Evolutionary conservation across 2,329 filamentous ascomycete genomes (phyloP).

Genomic region (Sclerotinia spermophila): DNA sequence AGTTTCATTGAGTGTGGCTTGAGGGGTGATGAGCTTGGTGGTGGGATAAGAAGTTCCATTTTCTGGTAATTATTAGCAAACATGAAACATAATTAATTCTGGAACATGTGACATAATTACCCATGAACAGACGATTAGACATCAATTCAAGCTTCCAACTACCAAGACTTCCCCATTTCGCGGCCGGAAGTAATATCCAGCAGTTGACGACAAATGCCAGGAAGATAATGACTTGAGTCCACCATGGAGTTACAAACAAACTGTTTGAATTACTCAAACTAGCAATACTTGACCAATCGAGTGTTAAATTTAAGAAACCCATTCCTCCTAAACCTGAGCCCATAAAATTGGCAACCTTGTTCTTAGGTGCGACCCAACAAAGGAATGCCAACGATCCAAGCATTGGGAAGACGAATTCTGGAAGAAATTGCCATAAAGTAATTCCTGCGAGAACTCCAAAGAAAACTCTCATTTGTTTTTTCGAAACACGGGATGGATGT

Average conservation of each 20-base stretch:
- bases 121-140: conserved; percentile 53
- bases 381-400: conserved; percentile 57
- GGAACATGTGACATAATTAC: conserved; percentile 31
- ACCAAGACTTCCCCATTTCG: conserved; percentile 55
- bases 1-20: conserved; percentile 39
- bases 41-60: conserved; percentile 40
- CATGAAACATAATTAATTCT: neutral
- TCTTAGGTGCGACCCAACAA: conserved; percentile 60
- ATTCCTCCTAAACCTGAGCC: conserved; percentile 59
- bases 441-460: conserved; percentile 51
- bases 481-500: conserved; percentile 46
- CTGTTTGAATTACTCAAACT: conserved; percentile 42
- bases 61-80: conserved; percentile 17
- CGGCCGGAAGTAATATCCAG: conserved; percentile 56
- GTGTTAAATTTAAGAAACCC: conserved; percentile 56
- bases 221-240: conserved; percentile 56
- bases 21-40: conserved; percentile 36
- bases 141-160: conserved; percentile 52
- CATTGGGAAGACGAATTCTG: conserved; percentile 58
- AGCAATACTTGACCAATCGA: conserved; percentile 61
- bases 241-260: conserved; percentile 55
- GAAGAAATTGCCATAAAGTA: conserved; percentile 59
- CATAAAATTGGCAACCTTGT: conserved; percentile 56
- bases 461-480: conserved; percentile 55
- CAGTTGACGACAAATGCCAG: conserved; percentile 52